A percentile compares a stretch with the other conserved stretches of the same genome.
These are phyloP conservation scores for Microbotryum scabiosae DNA, from an alignment of 1,284 basidiomycete species.

Conservation along the genomic window DNA sequence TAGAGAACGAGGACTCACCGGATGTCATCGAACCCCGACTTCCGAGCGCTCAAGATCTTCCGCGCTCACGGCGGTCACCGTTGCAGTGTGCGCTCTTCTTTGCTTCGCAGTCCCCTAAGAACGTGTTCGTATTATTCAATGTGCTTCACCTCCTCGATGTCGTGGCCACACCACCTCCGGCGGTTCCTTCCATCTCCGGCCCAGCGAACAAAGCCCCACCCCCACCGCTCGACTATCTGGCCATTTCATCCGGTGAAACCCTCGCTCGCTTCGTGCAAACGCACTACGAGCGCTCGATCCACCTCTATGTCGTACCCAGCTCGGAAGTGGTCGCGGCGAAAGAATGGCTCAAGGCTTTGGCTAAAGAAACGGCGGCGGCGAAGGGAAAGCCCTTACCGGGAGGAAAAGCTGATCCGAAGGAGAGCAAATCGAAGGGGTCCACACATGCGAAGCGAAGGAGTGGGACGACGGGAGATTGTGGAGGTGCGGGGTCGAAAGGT, in stretches of 20 bases:
- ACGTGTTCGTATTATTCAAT: neutral
- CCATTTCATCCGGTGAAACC: constrained; percentile 22
- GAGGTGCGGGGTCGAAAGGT: too few species aligned
- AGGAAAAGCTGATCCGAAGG: too few species aligned
- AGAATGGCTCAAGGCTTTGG: constrained; percentile 6
- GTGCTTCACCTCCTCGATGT: too few species aligned
- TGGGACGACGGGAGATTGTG: too few species aligned
- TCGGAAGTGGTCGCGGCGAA: constrained; percentile 2
- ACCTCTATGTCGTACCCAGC: neutral
- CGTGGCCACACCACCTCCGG: constrained; percentile 1
- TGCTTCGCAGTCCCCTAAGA: neutral
- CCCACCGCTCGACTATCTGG: constrained; percentile 10
- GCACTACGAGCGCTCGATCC: neutral
- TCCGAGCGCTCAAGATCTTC: constrained; percentile 20
- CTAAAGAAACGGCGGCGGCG: neutral
- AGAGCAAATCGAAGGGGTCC: too few species aligned
- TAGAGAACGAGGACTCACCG: neutral
- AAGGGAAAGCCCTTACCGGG: too few species aligned
- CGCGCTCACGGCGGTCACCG: constrained; percentile 7
- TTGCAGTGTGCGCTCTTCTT: constrained; percentile 25
- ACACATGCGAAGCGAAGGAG: too few species aligned
- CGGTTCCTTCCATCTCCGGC: neutral
- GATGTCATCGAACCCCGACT: neutral
- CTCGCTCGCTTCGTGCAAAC: neutral
- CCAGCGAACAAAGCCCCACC: neutral